Conservation (phyloP, 2,329 filamentous ascomycete genomes). For the Elsinoe perseae region DNA sequence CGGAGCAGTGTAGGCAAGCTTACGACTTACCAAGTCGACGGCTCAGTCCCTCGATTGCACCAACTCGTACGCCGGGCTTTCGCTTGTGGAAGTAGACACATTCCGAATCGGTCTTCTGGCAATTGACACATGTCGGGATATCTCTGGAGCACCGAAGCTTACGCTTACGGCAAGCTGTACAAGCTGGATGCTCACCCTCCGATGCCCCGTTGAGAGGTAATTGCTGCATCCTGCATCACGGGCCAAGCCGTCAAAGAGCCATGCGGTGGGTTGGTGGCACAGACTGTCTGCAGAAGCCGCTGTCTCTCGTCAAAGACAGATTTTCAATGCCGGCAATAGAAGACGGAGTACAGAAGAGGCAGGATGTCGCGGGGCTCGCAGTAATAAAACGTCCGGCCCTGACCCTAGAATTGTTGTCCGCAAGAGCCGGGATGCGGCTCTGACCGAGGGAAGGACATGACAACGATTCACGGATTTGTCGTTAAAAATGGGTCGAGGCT, state of each 20-base stretch:
- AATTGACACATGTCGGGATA: slow-evolving; percentile 4
- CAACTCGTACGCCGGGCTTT: slow-evolving; percentile 11
- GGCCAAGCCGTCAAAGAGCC: slow-evolving; percentile 4
- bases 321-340: not conserved
- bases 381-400: slow-evolving; percentile 2
- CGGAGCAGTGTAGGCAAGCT: too few species aligned
- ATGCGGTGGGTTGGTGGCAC: not conserved
- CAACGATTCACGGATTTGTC: not conserved
- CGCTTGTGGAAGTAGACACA: slow-evolving; percentile 14
- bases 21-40: slow-evolving; percentile 9
- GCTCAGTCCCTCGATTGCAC: slow-evolving; percentile 9
- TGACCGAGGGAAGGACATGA: not conserved
- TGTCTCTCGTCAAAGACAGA: not conserved
- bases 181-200: slow-evolving; percentile 8
- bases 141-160: slow-evolving; percentile 8
- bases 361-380: not conserved
- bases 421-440: not conserved
- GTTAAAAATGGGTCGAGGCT: not conserved
- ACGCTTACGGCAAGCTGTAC: slow-evolving; percentile 6
- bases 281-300: not conserved
- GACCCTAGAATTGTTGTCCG: not conserved
- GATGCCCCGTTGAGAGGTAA: not conserved
- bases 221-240: slow-evolving; percentile 5
- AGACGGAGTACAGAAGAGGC: not conserved
- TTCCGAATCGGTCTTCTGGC: slow-evolving; percentile 3